A percentile compares a stretch with the other conserved stretches of the same genome.
Evolutionary conservation across 192 early-diverging fungal species (phyloP).

Genomic region (Coemansia biformis): DNA sequence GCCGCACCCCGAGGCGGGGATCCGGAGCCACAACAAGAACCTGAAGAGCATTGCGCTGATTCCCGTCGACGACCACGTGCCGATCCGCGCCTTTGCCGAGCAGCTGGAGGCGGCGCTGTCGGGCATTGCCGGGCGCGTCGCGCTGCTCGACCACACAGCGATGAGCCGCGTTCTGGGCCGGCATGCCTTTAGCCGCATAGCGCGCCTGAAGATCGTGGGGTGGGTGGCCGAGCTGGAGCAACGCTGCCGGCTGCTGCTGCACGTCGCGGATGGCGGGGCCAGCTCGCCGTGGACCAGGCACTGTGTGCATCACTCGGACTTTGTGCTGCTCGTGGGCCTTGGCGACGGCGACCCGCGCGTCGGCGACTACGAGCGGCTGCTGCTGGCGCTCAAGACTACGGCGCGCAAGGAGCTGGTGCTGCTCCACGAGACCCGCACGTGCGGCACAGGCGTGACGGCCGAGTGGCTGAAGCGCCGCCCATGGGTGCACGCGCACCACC

Average conservation of each 20-base stretch:
- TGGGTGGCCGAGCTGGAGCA: slow-evolving; percentile 97
- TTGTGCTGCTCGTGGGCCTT: slow-evolving; percentile 87
- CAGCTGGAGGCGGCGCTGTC: slow-evolving; percentile 68
- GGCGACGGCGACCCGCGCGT: slow-evolving; percentile 85
- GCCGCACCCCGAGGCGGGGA: slow-evolving; percentile 26
- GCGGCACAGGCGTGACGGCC: slow-evolving; percentile 76
- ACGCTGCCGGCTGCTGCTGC: slow-evolving; percentile 77
- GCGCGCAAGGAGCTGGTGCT: slow-evolving; percentile 96
- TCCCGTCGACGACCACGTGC: slow-evolving; percentile 76
- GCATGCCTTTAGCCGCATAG: slow-evolving; percentile 87
- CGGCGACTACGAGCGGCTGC: slow-evolving; percentile 86
- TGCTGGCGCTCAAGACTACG: slow-evolving; percentile 93
- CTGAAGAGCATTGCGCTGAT: slow-evolving; percentile 92
- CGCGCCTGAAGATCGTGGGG: slow-evolving; percentile 82
- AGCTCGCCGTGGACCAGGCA: slow-evolving; percentile 90
- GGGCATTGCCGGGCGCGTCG: slow-evolving; percentile 63
- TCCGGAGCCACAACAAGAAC: slow-evolving; percentile 83
- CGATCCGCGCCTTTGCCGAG: slow-evolving; percentile 83
- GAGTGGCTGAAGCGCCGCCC: slow-evolving; percentile 86
- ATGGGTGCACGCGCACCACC: slow-evolving; percentile 98
- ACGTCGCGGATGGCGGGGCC: slow-evolving; percentile 90
- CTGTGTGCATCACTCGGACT: slow-evolving; percentile 94
- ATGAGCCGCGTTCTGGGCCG: slow-evolving; percentile 79
- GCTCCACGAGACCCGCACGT: slow-evolving; percentile 72
- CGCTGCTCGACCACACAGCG: slow-evolving; percentile 73